Evolutionary conservation across 2,329 filamentous ascomycete species (phyloP), one percentile per base, ranked within the genome.

Genomic region (Cladosporium sphaerospermum): DNA sequence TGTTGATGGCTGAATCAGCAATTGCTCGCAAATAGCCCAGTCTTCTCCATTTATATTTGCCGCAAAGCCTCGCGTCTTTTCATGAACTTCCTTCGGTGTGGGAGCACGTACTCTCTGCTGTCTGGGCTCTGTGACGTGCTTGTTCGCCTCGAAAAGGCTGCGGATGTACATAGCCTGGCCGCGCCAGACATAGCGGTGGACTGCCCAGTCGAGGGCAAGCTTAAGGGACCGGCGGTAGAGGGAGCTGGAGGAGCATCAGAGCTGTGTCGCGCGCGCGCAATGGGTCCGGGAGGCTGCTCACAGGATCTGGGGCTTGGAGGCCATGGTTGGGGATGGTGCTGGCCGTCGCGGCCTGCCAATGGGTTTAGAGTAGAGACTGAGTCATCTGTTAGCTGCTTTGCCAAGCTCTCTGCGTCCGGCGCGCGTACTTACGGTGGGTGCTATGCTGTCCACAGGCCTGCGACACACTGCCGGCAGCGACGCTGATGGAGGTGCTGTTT

Each of bases 111-210:
- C 92, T 74, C 85, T 85, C 74, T 92, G 87, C 73, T 91, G 87
- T 72, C 89, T 83, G 34, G 89, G 88, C 67, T 96, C 89, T 54
- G 81, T 83, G 56, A 97, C 78, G 68, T 89, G 78, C 69, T 83
- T 88, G 73, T 99, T 97, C 54, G 89, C 89, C 71, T 99, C 93
- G 69, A 97, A 99, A 11, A 97, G 80, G 36, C 87, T 90, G 64
- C 93, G 86, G 65, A 99, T 95, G 72, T 99, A 97, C 59, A 97
- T 77, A 32, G 93, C 93, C 73, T 97, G 93, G 57, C 92, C 91
- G 64, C 93, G 86, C 92, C 93, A 99, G 57, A 96, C 75, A 65
- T 92, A 83, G 62, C 93, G 83, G 70, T 96, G 88, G 58, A 97
- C 90, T 54, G 89, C 83, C 93, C 93, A 99, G 76, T 96, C 90